Percentiles rank a stretch among this genome's conserved stretches.
Conservation (phyloP, 495 filamentous ascomycete species). For the Lasiosphaeriaceae sp. region DNA sequence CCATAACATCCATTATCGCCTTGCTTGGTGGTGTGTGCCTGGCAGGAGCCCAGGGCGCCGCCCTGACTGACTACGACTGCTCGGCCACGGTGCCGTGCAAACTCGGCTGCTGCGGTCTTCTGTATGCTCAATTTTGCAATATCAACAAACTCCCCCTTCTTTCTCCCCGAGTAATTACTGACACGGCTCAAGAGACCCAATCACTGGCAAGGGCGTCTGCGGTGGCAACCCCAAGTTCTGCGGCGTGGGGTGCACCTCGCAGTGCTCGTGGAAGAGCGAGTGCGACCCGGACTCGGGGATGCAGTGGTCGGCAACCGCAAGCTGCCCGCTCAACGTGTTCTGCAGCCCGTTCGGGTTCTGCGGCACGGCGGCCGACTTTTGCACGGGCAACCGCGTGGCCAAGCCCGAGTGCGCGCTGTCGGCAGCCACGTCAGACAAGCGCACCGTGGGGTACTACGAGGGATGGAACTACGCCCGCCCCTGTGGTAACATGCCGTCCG, state of each 20-base stretch:
- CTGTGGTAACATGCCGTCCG: slow-evolving; percentile 3
- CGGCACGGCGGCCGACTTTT: slow-evolving; percentile 19
- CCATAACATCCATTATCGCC: too few species aligned
- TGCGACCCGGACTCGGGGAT: too few species aligned
- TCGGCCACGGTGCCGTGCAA: too few species aligned
- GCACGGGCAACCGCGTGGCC: slow-evolving; percentile 1
- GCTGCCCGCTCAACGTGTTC: slow-evolving; percentile 22
- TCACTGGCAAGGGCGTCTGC: not conserved
- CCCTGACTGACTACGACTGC: too few species aligned
- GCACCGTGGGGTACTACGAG: slow-evolving; percentile 18
- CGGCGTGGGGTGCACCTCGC: not conserved
- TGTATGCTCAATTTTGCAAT: too few species aligned
- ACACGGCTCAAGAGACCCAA: too few species aligned
- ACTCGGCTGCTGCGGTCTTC: too few species aligned
- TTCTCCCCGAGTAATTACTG: too few species aligned
- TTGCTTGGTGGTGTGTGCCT: too few species aligned
- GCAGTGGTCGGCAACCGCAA: not conserved
- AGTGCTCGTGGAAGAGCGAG: too few species aligned
- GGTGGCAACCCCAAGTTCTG: not conserved
- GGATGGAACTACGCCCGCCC: not conserved
- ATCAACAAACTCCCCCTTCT: too few species aligned
- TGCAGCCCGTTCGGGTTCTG: slow-evolving; percentile 21
- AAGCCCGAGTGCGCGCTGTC: slow-evolving; percentile 26
- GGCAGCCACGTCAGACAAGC: not conserved
- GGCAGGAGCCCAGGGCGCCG: too few species aligned